Base-by-base conservation (phyloP, 2,329 filamentous ascomycete genomes). In the Allantophomopsis cytisporea region DNA sequence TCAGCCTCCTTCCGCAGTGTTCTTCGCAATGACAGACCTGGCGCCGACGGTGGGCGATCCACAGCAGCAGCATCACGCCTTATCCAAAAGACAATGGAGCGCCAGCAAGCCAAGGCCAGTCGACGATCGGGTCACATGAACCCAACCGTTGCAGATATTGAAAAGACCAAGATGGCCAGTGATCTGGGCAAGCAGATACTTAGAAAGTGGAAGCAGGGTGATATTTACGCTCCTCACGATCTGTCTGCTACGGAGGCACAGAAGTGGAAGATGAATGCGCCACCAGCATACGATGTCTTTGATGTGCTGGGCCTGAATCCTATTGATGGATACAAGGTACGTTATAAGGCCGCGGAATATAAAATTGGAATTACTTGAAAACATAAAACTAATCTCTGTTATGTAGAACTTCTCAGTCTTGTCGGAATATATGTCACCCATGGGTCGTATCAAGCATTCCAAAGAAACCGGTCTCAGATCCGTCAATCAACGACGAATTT, bases 211-310 rank as follows among this genome's bases (percentile, higher is more conserved):
- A 67, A 69, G 51, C 52, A 65, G 1, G 91, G 91, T 50, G 88
- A 96, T 56, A 71, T 95, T 39, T 96, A 96, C 62, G 73, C 87
- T 43, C 91, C 91, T 28, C 83, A 88, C 56, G 91, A 98, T 61
- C 60, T 98, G 55, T 81, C 76, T 40, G 69, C 77, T 17, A 63
- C 66, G 30, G 88, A 95, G 71, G 80, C 83, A 76, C 63, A 63
- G 54, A 94, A 94, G 67, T 94, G 83, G 81, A 77, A 71, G 59
- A 68, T 63, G 56, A 62, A 62, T 47, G 60, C 64, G 41, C 61
- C 59, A 47, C 71, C 71, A 44, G 63, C 68, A 32, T 66, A 57
- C 39, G 89, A 98, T 59, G 74, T 83, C 6, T 76, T 95, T 47
- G 87, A 95, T 58, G 64, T 80, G 31, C 59, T 95, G 54, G 81